phyloP scores from a whole-genome alignment of 805 yeast genomes.

The Cyberlindnera xylosilytica region DNA sequence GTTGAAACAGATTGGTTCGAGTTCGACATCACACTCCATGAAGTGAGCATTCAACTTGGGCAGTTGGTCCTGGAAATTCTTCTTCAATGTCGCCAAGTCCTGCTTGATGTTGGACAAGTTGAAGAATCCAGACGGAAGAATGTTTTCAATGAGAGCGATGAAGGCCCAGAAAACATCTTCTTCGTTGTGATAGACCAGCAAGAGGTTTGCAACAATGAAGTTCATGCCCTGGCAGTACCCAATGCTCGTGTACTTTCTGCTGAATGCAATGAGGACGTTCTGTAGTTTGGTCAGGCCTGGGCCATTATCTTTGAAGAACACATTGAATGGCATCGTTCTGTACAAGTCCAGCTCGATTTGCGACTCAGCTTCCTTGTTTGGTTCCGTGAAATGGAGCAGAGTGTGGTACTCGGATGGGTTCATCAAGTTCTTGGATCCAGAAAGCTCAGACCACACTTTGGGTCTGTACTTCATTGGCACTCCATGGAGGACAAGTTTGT shows the following conservation, averaged over 20 bases:
- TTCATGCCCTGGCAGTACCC: constrained; percentile 66
- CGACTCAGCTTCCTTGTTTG: constrained; percentile 34
- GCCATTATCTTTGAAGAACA: constrained; percentile 50
- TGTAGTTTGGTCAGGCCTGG: constrained; percentile 49
- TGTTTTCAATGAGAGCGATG: constrained; percentile 45
- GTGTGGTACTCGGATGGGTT: constrained; percentile 47
- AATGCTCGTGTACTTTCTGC: constrained; percentile 41
- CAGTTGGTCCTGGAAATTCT: constrained; percentile 33
- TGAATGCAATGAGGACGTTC: constrained; percentile 47
- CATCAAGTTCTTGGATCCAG: constrained; percentile 42
- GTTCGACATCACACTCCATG: constrained; percentile 34
- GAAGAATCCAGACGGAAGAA: constrained; percentile 44
- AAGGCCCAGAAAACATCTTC: constrained; percentile 56
- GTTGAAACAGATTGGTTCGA: constrained; percentile 48
- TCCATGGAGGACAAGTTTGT: constrained; percentile 40
- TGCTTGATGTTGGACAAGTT: constrained; percentile 34
- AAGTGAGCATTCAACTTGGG: constrained; percentile 41
- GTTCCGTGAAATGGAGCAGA: constrained; percentile 23
- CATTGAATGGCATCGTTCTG: constrained; percentile 53
- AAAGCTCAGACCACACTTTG: constrained; percentile 51
- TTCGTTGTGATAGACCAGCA: constrained; percentile 41
- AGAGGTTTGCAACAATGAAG: constrained; percentile 49
- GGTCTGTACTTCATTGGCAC: constrained; percentile 47
- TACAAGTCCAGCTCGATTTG: constrained; percentile 53
- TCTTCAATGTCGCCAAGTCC: constrained; percentile 38